Conservation (phyloP, 306 rosid species). For the Sicyos baderoa region DNA sequence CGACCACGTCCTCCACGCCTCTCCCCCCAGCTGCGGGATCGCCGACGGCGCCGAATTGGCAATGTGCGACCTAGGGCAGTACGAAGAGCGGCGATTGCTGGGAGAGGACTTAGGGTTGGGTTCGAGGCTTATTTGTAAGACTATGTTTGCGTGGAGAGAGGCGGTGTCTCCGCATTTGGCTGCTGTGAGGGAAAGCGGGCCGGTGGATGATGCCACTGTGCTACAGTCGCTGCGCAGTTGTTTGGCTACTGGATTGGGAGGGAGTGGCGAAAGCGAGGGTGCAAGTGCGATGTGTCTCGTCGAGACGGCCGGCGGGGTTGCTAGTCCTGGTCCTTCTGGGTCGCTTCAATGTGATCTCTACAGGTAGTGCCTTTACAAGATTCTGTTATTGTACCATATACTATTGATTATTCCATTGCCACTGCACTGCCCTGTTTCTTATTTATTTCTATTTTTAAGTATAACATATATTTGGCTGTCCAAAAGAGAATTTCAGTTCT, state of each 20-base stretch:
- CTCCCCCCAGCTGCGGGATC: constrained; percentile 23
- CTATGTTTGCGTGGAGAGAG: constrained; percentile 78
- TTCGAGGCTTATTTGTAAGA: constrained; percentile 62
- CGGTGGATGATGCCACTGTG: constrained; percentile 43
- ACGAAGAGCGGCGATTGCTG: constrained; percentile 20
- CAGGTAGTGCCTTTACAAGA: constrained; percentile 33
- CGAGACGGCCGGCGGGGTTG: constrained; percentile 92
- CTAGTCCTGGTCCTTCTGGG: constrained; percentile 91
- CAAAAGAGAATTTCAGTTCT: neutral
- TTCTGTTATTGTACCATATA: neutral
- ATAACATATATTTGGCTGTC: neutral
- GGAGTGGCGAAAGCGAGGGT: constrained; percentile 21
- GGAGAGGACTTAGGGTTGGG: constrained; percentile 22
- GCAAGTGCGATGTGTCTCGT: constrained; percentile 52
- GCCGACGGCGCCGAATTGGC: neutral
- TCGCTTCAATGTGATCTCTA: constrained; percentile 91
- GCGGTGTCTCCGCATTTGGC: constrained; percentile 89
- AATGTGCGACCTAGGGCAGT: constrained; percentile 23
- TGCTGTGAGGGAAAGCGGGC: constrained; percentile 55
- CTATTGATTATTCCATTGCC: neutral
- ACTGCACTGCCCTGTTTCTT: neutral
- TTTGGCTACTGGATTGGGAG: constrained; percentile 31
- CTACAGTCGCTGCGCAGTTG: constrained; percentile 40
- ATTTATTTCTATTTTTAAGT: constrained; percentile 3
- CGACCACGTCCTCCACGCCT: constrained; percentile 40